Conservation (phyloP, 2,329 filamentous ascomycete genomes). For the Phoma sp. region DNA sequence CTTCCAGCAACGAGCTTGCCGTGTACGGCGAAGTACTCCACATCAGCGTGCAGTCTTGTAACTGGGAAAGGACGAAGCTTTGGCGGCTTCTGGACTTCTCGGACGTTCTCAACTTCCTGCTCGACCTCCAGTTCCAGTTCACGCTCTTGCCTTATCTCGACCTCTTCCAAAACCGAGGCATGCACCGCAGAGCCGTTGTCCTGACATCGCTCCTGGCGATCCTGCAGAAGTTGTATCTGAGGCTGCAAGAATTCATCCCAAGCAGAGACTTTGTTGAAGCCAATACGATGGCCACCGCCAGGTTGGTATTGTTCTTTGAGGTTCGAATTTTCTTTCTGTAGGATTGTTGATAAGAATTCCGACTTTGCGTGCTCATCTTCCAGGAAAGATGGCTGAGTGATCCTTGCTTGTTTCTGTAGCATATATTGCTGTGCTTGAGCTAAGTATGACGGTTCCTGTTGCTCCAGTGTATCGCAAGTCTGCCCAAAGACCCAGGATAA, state of each 20-base stretch:
- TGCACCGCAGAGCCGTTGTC: slow-evolving; percentile 54
- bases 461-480: slow-evolving; percentile 65
- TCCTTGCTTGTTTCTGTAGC: slow-evolving; percentile 58
- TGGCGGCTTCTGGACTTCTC: slow-evolving; percentile 58
- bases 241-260: slow-evolving; percentile 33
- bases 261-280: slow-evolving; percentile 3
- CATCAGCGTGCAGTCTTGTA: slow-evolving; percentile 55
- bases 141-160: slow-evolving; percentile 36
- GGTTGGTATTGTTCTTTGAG: slow-evolving; percentile 64
- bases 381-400: slow-evolving; percentile 53
- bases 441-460: slow-evolving; percentile 63
- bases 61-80: slow-evolving; percentile 52
- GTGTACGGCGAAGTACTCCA: slow-evolving; percentile 54
- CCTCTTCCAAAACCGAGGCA: slow-evolving; percentile 64
- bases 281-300: slow-evolving; percentile 17
- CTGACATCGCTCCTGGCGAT: slow-evolving; percentile 46
- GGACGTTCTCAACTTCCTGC: slow-evolving; percentile 47
- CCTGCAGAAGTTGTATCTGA: slow-evolving; percentile 47
- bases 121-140: slow-evolving; percentile 67
- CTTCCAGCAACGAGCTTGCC: slow-evolving; percentile 51
- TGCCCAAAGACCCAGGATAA: slow-evolving; percentile 66
- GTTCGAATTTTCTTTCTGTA: slow-evolving; percentile 62
- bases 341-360: slow-evolving; percentile 54
- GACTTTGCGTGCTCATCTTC: slow-evolving; percentile 40
- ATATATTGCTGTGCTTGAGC: slow-evolving; percentile 68